Evolutionary conservation across 139 green algal species (phyloP).

Genomic region (Chlamydomonas incerta): DNA sequence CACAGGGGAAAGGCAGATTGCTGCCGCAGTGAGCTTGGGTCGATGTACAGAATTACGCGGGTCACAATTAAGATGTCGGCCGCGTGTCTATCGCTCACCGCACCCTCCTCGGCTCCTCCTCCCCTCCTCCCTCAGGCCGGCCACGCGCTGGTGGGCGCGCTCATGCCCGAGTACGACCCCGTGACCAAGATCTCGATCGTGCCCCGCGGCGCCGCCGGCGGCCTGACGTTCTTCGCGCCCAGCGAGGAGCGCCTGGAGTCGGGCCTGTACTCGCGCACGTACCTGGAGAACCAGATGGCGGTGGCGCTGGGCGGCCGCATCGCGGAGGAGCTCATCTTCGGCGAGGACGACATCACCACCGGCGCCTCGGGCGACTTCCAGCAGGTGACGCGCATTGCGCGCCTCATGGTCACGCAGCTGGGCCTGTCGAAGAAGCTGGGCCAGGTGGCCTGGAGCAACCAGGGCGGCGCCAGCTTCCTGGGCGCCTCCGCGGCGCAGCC

Average conservation of each 20-base stretch:
- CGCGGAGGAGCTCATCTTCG: conserved; percentile 99
- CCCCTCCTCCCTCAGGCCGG: conserved; percentile 70
- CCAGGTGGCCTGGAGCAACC: conserved; percentile 82
- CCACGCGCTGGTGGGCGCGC: conserved; percentile 77
- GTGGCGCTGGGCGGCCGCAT: conserved; percentile 95
- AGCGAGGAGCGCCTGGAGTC: conserved; percentile 90
- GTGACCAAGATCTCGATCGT: conserved; percentile 99
- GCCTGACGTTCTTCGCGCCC: conserved; percentile 96
- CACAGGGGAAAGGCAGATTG: no score
- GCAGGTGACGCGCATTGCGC: conserved; percentile 79
- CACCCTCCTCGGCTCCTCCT: not conserved
- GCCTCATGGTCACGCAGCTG: conserved; percentile 96
- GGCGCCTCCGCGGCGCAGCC: conserved; percentile 86
- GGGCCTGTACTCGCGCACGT: conserved; percentile 89
- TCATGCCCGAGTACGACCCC: conserved; percentile 99
- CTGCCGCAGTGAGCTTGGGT: no score
- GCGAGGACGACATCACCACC: conserved; percentile 96
- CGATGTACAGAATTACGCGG: no score
- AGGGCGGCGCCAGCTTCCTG: conserved; percentile 88
- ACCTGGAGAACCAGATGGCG: conserved; percentile 95
- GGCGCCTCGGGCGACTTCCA: conserved; percentile 92
- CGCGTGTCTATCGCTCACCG: no score
- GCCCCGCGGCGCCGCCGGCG: conserved; percentile 93
- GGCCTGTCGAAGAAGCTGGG: conserved; percentile 95
- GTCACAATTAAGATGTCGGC: not conserved